Evolutionary conservation across 2,329 filamentous ascomycete genomes (phyloP).

Genomic region (Penicillium sp.): DNA sequence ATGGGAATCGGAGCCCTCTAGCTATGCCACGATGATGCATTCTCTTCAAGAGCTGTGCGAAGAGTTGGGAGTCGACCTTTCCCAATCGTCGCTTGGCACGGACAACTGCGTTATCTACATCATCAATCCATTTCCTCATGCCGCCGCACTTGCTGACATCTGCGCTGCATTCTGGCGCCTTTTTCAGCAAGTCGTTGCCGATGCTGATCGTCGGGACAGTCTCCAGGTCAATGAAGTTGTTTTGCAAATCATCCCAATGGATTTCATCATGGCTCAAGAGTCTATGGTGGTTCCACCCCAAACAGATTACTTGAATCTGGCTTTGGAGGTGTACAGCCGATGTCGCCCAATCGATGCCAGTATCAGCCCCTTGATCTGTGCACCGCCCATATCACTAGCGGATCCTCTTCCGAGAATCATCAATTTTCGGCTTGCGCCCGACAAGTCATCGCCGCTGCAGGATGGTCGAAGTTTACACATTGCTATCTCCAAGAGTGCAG

Average conservation of each 20-base stretch:
- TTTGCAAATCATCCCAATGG: constrained; percentile 54
- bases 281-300: constrained; percentile 49
- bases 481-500: constrained; percentile 51
- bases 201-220: constrained; percentile 29
- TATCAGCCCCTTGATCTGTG: constrained; percentile 41
- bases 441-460: constrained; percentile 51
- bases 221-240: constrained; percentile 46
- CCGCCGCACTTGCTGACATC: constrained; percentile 46
- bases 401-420: constrained; percentile 49
- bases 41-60: constrained; percentile 33
- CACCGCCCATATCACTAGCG: constrained; percentile 51
- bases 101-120: constrained; percentile 54
- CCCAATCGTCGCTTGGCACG: constrained; percentile 28
- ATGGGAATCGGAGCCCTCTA: constrained; percentile 31
- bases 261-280: constrained; percentile 49
- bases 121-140: constrained; percentile 50
- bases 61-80: constrained; percentile 35
- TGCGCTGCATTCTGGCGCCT: constrained; percentile 54
- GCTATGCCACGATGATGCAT: constrained; percentile 34
- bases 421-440: constrained; percentile 50
- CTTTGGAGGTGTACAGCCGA: constrained; percentile 54
- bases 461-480: constrained; percentile 55
- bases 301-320: constrained; percentile 46
- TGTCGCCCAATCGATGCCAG: constrained; percentile 44
- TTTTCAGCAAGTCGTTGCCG: constrained; percentile 49